A percentile compares a stretch with the other conserved stretches of the same genome.
Conservation (phyloP, 345 rosid genomes). For the Lumnitzera littorea region DNA sequence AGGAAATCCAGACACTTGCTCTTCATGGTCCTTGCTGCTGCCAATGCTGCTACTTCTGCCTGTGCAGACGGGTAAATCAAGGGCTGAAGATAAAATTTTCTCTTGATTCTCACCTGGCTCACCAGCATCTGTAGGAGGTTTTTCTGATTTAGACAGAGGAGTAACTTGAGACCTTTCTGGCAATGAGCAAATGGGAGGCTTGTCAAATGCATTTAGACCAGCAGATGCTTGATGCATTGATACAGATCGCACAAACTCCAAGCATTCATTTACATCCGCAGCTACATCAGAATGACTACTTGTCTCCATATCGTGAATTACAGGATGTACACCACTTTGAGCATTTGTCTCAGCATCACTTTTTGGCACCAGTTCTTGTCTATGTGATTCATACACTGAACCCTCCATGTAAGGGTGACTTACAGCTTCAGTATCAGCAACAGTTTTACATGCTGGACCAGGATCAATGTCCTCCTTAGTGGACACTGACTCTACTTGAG, state of each 20-base stretch:
- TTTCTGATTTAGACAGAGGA: constrained; percentile 16
- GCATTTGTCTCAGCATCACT: no score
- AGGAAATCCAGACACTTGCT: constrained; percentile 21
- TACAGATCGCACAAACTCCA: constrained; percentile 19
- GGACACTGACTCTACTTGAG: constrained; percentile 20
- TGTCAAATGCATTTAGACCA: constrained; percentile 20
- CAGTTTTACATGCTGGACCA: constrained; percentile 6
- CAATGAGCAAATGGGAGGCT: constrained; percentile 16
- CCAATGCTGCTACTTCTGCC: constrained; percentile 12
- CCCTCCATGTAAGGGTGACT: not conserved
- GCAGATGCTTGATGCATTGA: constrained; percentile 28
- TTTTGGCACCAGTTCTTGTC: not conserved
- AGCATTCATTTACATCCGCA: constrained; percentile 24
- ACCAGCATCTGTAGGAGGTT: constrained; percentile 22
- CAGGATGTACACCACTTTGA: no score
- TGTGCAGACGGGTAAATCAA: constrained; percentile 14
- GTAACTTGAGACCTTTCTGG: constrained; percentile 19
- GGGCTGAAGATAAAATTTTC: constrained; percentile 23
- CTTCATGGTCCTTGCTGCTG: constrained; percentile 22
- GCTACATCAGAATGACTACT: constrained; percentile 16
- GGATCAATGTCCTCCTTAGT: constrained; percentile 16
- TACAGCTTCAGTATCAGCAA: not conserved
- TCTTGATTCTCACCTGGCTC: constrained; percentile 24
- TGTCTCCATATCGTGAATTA: constrained; percentile 18
- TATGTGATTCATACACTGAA: constrained; percentile 11